Percentiles rank a stretch among this genome's conserved stretches.
Conservation (phyloP, 495 filamentous ascomycete species). For the Penicillium atrosanguineum region DNA sequence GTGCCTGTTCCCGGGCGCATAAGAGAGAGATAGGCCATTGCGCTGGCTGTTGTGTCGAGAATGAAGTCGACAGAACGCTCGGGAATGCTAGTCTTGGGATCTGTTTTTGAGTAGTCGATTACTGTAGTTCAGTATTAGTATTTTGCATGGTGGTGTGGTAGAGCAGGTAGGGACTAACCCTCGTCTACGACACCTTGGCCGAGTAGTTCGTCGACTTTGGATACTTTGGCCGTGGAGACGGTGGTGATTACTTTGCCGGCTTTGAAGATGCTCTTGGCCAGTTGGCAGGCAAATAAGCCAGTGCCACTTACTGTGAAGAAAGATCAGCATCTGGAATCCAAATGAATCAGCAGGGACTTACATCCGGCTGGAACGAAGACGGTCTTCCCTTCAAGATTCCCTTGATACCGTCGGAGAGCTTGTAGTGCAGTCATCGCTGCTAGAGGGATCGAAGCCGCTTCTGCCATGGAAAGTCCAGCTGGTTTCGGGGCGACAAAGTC, state of each 20-base stretch:
- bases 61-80: constrained; percentile 49
- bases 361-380: constrained; percentile 51
- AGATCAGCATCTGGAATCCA: not conserved
- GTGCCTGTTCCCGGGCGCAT: constrained; percentile 27
- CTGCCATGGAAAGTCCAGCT: constrained; percentile 30
- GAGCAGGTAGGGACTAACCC: constrained; percentile 10
- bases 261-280: constrained; percentile 54
- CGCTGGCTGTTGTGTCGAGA: constrained; percentile 46
- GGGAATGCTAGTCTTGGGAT: constrained; percentile 40
- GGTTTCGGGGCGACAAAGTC: constrained; percentile 42
- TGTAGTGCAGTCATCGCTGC: constrained; percentile 43
- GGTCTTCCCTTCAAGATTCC: constrained; percentile 49
- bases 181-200: constrained; percentile 31
- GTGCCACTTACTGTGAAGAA: constrained; percentile 42
- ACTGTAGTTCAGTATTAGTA: constrained; percentile 14
- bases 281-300: constrained; percentile 46
- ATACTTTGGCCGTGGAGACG: constrained; percentile 51
- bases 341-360: constrained; percentile 5
- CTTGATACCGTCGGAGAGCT: constrained; percentile 39
- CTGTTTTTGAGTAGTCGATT: constrained; percentile 49
- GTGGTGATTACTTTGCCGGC: constrained; percentile 51
- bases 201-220: constrained; percentile 40
- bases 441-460: constrained; percentile 42
- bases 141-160: too few relatives aligned
- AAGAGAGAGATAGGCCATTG: constrained; percentile 33